phyloP scores from a whole-genome alignment of 495 filamentous ascomycete species.

The Penicillium atrosanguineum region DNA sequence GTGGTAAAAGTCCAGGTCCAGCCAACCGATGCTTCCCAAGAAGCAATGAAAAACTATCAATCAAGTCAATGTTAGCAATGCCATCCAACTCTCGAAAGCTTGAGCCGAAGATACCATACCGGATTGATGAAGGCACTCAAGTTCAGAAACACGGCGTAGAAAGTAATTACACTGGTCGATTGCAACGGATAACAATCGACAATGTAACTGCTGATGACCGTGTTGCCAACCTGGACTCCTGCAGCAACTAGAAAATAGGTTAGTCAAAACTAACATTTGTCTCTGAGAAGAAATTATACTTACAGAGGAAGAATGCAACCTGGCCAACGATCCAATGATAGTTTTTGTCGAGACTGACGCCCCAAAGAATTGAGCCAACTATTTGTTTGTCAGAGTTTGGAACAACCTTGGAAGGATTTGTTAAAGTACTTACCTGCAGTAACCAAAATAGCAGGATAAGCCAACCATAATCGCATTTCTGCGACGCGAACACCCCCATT shows the following conservation, averaged over 20 bases:
- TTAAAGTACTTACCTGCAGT: constrained; percentile 39
- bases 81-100: background rate
- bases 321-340: constrained; percentile 64
- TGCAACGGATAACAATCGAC: constrained; percentile 59
- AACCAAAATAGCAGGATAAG: constrained; percentile 52
- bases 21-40: constrained; percentile 49
- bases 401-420: background rate
- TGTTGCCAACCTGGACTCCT: constrained; percentile 63
- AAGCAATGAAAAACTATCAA: constrained; percentile 54
- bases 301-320: constrained; percentile 54
- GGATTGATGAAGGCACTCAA: constrained; percentile 48
- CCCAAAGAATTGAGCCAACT: constrained; percentile 53
- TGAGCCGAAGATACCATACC: constrained; percentile 21
- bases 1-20: constrained; percentile 59
- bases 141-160: constrained; percentile 62
- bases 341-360: constrained; percentile 52
- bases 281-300: background rate
- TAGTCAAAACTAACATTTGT: background rate
- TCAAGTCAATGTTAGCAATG: background rate
- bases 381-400: background rate
- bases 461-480: constrained; percentile 61
- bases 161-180: constrained; percentile 57
- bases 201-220: constrained; percentile 53
- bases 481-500: constrained; percentile 47
- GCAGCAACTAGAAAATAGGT: constrained; percentile 42